phyloP scores from a whole-genome alignment of 2,329 filamentous ascomycete genomes.

The Epichloe hybrida region DNA sequence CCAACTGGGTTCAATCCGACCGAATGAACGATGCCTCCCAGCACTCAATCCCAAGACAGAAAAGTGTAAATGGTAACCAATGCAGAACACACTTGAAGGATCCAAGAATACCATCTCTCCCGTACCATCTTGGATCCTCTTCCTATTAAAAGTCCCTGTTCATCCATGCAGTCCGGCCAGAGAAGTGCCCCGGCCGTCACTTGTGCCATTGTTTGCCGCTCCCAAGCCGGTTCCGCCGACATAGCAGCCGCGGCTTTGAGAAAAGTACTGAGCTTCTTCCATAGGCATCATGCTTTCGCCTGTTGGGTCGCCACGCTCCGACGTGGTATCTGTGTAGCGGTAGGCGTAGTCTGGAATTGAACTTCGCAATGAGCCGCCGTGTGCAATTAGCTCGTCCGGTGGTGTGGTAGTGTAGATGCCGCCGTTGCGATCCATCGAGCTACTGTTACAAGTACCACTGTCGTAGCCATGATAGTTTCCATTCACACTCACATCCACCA shows the following conservation, averaged over 20 bases:
- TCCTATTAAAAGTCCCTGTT: not conserved
- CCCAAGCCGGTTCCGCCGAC: not conserved
- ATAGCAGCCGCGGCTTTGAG: conserved; percentile 1
- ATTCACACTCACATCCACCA: not conserved
- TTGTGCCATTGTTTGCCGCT: not conserved
- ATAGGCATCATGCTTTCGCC: not conserved
- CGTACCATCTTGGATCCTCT: not conserved
- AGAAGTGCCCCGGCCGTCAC: not conserved
- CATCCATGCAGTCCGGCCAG: conserved; percentile 1
- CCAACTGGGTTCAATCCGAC: not conserved
- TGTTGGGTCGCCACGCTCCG: not conserved
- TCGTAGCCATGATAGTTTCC: conserved; percentile 3
- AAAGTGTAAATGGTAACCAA: conserved; percentile 1
- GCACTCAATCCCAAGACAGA: not conserved
- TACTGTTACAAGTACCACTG: not conserved
- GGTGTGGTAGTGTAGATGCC: conserved; percentile 9
- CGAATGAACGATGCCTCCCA: not conserved
- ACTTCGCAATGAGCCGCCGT: conserved; percentile 8
- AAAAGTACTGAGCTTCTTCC: conserved; percentile 2
- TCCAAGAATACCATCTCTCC: not conserved
- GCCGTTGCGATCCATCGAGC: not conserved
- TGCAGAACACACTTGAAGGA: conserved; percentile 2
- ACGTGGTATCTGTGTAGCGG: conserved; percentile 16
- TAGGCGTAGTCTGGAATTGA: conserved; percentile 15
- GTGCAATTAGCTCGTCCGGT: conserved; percentile 7